Evolutionary conservation across 108 stramenopile genomes (phyloP).

Genomic region (Cylindrotheca closterium): DNA sequence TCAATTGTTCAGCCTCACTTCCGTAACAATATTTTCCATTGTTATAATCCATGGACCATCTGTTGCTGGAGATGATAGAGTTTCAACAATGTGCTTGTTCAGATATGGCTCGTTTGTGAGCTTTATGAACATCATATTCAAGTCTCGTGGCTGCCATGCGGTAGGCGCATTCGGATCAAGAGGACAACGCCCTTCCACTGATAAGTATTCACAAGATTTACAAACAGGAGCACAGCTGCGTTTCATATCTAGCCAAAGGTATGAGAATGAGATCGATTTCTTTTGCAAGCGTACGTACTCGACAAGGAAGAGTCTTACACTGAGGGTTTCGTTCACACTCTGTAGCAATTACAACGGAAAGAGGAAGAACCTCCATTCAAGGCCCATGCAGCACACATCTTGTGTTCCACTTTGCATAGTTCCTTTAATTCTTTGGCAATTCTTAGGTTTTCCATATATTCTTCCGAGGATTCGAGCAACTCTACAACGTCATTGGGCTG

Average conservation of each 20-base stretch:
- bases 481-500: not conserved
- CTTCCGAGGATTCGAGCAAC: not conserved
- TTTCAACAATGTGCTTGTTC: conserved; percentile 48
- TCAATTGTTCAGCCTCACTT: conserved; percentile 71
- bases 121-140: conserved; percentile 66
- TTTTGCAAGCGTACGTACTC: no score
- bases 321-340: conserved; percentile 51
- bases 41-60: conserved; percentile 86
- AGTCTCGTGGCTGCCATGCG: conserved; percentile 59
- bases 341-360: no score
- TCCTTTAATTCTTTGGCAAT: conserved; percentile 9
- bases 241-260: conserved; percentile 13
- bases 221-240: conserved; percentile 68
- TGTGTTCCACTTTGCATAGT: conserved; percentile 46
- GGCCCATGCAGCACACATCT: conserved; percentile 57
- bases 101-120: conserved; percentile 48
- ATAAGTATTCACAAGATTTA: conserved; percentile 51
- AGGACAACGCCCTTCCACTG: conserved; percentile 56
- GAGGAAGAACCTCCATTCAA: no score
- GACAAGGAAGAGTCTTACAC: conserved; percentile 15
- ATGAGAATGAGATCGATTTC: no score
- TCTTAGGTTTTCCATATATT: conserved; percentile 2
- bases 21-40: conserved; percentile 79
- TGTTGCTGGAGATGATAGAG: conserved; percentile 58
- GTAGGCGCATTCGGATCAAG: conserved; percentile 46